phyloP scores from a whole-genome alignment of 805 yeast species.

The Wickerhamomyces queroliae region DNA sequence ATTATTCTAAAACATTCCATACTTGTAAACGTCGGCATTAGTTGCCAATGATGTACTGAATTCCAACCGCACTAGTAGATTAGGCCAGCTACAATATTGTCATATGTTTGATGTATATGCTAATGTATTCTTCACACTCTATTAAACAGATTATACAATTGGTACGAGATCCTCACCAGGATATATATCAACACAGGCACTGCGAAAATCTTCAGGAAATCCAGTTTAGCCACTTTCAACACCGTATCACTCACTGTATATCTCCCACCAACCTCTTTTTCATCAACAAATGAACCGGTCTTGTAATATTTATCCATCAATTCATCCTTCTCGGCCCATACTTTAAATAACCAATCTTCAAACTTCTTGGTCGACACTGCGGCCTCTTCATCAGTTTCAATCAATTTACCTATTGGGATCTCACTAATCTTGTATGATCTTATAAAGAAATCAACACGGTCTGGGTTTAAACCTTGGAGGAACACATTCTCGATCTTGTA shows the following conservation, averaged over 20 bases:
- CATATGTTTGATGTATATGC: too few relatives aligned
- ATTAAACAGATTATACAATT: background rate
- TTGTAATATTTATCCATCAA: constrained; percentile 57
- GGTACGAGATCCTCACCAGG: constrained; percentile 7
- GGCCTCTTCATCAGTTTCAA: constrained; percentile 37
- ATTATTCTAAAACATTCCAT: too few relatives aligned
- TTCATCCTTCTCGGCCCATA: constrained; percentile 78
- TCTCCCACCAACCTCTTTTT: constrained; percentile 12
- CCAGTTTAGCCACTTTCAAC: constrained; percentile 17
- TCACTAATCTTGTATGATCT: constrained; percentile 50
- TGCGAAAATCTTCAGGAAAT: constrained; percentile 26
- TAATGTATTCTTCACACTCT: too few relatives aligned
- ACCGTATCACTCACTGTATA: constrained; percentile 9
- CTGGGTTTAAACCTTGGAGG: constrained; percentile 69
- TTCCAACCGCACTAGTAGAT: too few relatives aligned
- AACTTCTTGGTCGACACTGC: constrained; percentile 38
- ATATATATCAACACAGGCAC: constrained; percentile 24
- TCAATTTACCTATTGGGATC: constrained; percentile 56
- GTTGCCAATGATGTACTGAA: too few relatives aligned
- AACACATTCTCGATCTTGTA: constrained; percentile 63
- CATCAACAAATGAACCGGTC: constrained; percentile 42
- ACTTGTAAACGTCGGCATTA: too few relatives aligned
- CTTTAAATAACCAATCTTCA: constrained; percentile 65
- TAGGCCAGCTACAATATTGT: too few relatives aligned
- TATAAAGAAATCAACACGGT: constrained; percentile 56